Conservation (phyloP, 1,284 basidiomycete genomes). For the Rhizoctonia solani region DNA sequence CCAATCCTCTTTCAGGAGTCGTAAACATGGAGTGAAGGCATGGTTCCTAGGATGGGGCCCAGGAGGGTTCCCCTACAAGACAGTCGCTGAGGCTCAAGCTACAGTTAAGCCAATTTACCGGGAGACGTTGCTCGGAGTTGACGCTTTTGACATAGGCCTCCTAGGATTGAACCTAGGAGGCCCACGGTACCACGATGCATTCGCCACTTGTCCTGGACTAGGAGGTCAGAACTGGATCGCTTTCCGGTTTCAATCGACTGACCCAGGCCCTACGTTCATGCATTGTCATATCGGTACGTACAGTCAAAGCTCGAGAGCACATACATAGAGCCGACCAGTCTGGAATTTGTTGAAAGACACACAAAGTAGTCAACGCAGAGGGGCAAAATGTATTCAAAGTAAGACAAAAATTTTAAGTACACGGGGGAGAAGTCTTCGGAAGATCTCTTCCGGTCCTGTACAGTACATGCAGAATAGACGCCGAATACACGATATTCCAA, state of each 20-base stretch:
- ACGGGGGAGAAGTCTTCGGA: too few relatives aligned
- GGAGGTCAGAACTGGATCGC: constrained; percentile 29
- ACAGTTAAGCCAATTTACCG: background rate
- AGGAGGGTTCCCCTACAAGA: constrained; percentile 20
- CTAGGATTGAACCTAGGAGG: constrained; percentile 14
- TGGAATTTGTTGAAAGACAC: too few relatives aligned
- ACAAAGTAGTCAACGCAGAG: too few relatives aligned
- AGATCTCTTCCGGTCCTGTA: too few relatives aligned
- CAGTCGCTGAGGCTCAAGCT: constrained; percentile 14
- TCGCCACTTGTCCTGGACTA: constrained; percentile 5
- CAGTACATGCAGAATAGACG: too few relatives aligned
- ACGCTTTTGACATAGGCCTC: background rate
- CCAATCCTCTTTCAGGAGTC: background rate
- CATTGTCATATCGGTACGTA: constrained; percentile 23
- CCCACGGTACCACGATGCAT: constrained; percentile 17
- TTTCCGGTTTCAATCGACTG: constrained; percentile 22
- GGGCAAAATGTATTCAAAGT: too few relatives aligned
- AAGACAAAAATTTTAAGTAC: too few relatives aligned
- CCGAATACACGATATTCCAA: too few relatives aligned
- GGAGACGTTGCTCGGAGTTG: background rate
- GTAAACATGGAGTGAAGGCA: constrained; percentile 15
- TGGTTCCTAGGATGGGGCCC: constrained; percentile 25
- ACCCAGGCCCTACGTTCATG: constrained; percentile 22
- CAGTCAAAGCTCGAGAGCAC: background rate
- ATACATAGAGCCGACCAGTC: background rate